These are phyloP conservation scores for Phytopythium oedochilum DNA, from an alignment of 352 stramenopile genomes.

Conservation along the genomic window DNA sequence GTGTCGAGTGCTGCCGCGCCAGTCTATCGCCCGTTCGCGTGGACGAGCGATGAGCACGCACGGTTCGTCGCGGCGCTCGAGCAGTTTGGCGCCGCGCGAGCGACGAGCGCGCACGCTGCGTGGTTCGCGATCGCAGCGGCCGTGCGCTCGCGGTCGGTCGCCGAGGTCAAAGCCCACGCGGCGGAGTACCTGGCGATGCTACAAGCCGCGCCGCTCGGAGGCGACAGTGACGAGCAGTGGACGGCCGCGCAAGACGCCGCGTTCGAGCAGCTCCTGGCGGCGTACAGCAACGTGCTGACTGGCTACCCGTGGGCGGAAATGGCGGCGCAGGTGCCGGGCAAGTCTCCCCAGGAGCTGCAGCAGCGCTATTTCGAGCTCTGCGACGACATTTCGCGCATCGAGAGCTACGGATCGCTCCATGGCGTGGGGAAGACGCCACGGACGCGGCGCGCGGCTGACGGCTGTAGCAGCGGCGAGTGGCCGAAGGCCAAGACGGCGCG, in stretches of 20 bases:
- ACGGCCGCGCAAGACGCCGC: constrained; percentile 51
- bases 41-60: constrained; percentile 58
- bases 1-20: neutral
- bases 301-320: constrained; percentile 67
- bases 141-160: constrained; percentile 43
- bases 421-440: neutral
- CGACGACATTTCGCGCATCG: constrained; percentile 69
- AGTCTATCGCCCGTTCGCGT: constrained; percentile 8
- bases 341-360: constrained; percentile 42
- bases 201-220: constrained; percentile 28
- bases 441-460: neutral
- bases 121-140: constrained; percentile 58
- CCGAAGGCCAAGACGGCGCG: neutral
- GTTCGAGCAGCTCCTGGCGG: constrained; percentile 63
- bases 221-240: constrained; percentile 59
- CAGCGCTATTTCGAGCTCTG: constrained; percentile 76
- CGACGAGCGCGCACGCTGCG: constrained; percentile 26
- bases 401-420: constrained; percentile 15
- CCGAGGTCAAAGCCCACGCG: constrained; percentile 42
- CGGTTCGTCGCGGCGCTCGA: constrained; percentile 67
- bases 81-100: constrained; percentile 43
- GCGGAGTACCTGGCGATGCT: constrained; percentile 49
- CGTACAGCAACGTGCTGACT: constrained; percentile 18
- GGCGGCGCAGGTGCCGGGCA: constrained; percentile 42
- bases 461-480: too few species aligned